These are phyloP conservation scores for Lichtheimia ramosa DNA, from an alignment of 371 early-diverging fungal species.

Conservation along the genomic window DNA sequence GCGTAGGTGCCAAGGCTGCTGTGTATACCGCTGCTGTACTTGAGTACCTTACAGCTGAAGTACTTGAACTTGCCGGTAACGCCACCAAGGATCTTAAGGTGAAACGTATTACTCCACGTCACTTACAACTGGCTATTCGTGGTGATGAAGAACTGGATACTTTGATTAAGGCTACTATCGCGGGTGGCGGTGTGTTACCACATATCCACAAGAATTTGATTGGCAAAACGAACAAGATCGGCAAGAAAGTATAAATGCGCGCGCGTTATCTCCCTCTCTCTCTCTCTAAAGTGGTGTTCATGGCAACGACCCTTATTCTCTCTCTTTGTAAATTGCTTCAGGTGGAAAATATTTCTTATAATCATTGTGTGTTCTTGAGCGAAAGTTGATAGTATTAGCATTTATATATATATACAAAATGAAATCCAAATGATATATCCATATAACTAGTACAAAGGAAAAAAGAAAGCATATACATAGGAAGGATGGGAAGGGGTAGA, in stretches of 20 bases:
- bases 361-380: too few relatives aligned
- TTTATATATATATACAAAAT: too few relatives aligned
- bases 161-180: conserved; percentile 87
- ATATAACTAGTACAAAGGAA: too few relatives aligned
- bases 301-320: too few relatives aligned
- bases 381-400: too few relatives aligned
- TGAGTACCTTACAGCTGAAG: conserved; percentile 91
- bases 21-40: conserved; percentile 90
- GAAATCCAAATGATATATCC: too few relatives aligned
- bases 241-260: conserved; percentile 43
- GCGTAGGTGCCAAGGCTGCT: conserved; percentile 90
- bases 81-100: conserved; percentile 89
- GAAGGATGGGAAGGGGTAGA: not conserved
- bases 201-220: conserved; percentile 75
- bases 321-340: too few relatives aligned
- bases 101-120: conserved; percentile 89
- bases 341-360: too few relatives aligned
- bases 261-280: too few relatives aligned
- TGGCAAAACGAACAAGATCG: conserved; percentile 57
- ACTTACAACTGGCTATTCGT: conserved; percentile 88
- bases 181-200: conserved; percentile 85
- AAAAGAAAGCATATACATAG: too few relatives aligned
- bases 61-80: conserved; percentile 90
- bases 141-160: conserved; percentile 91
- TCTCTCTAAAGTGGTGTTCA: too few relatives aligned